Percentiles rank a stretch among this genome's conserved stretches.
phyloP scores from a whole-genome alignment of 106 monocot species.

The Phalaenopsis aphrodite region DNA sequence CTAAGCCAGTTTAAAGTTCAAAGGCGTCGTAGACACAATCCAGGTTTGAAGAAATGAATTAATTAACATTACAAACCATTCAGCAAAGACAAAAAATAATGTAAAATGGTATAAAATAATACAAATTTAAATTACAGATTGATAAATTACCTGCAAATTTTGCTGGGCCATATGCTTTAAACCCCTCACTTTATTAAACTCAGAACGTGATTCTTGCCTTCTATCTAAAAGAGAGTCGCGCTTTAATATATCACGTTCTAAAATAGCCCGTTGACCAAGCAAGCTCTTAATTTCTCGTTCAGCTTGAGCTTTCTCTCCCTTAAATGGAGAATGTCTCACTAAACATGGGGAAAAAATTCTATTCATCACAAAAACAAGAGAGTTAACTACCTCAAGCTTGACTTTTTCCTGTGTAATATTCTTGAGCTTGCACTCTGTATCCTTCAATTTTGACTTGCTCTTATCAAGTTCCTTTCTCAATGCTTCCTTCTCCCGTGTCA shows the following conservation, averaged over 20 bases:
- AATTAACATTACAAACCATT: not conserved
- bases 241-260: slow-evolving; percentile 71
- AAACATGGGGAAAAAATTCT: not conserved
- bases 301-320: slow-evolving; percentile 81
- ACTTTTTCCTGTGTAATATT: slow-evolving; percentile 77
- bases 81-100: not conserved
- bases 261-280: slow-evolving; percentile 48
- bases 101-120: not conserved
- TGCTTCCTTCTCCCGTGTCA: slow-evolving; percentile 67
- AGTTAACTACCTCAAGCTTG: slow-evolving; percentile 73
- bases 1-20: too few relatives aligned
- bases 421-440: slow-evolving; percentile 79
- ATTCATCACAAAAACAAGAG: not conserved
- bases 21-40: too few relatives aligned
- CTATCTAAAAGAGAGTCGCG: slow-evolving; percentile 45
- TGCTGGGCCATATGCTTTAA: slow-evolving; percentile 24
- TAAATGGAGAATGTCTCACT: slow-evolving; percentile 14
- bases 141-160: slow-evolving; percentile 30
- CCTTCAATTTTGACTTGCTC: slow-evolving; percentile 71
- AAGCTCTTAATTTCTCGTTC: slow-evolving; percentile 67
- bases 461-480: slow-evolving; percentile 82
- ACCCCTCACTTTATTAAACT: slow-evolving; percentile 36
- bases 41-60: too few relatives aligned
- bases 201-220: slow-evolving; percentile 51
- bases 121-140: not conserved